Base-by-base conservation (phyloP, 169 alveolate genomes). In the Theileria equi region DNA sequence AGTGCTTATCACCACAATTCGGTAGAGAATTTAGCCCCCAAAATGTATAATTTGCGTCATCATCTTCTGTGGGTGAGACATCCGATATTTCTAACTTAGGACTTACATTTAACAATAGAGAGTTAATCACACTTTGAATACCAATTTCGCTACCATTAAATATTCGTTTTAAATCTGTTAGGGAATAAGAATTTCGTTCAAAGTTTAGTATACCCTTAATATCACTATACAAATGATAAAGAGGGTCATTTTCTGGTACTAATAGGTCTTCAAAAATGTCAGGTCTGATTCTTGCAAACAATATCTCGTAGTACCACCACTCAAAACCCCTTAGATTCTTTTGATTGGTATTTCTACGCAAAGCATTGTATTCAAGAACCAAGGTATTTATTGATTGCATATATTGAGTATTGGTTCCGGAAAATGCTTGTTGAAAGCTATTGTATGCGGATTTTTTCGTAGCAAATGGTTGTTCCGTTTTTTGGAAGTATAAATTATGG, bases 271-370 rank as follows among this genome's bases (percentile, higher is more conserved):
- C n/a, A 31, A 65, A 65, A n/a, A 65, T 52, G 23, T 65, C 78
- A 13, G 71, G 63, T 2, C 71, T 47, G 10, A 65, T 26, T 31
- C 55, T 65, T 38, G 41, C 34, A 19, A 65, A 65, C 10, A 65
- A 28, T n/a, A 65, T 29, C 11, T 65, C 71, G 21, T 65, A 65
- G 1, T 41, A 53, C 71, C 71, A 36, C 78, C 78, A 65, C 13
- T 65, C 78, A 29, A 65, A 65, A 29, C n/a, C 13, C 57, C 55
- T 65, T 21, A 40, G 29, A 28, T 65, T 65, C 58, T 36, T 65
- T 23, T 65, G 78, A 50, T 26, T 26, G n/a, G 43, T 31, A 2
- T 57, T 29, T 21, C 78, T 11, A 31, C 66, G 41, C 36, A 53
- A 6, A 16, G 34, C 57, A 10, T 43, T 48, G 23, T 65, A 65